Evolutionary conservation across 148 eudicot species (phyloP).

Genomic region (Amaranthus palmeri): DNA sequence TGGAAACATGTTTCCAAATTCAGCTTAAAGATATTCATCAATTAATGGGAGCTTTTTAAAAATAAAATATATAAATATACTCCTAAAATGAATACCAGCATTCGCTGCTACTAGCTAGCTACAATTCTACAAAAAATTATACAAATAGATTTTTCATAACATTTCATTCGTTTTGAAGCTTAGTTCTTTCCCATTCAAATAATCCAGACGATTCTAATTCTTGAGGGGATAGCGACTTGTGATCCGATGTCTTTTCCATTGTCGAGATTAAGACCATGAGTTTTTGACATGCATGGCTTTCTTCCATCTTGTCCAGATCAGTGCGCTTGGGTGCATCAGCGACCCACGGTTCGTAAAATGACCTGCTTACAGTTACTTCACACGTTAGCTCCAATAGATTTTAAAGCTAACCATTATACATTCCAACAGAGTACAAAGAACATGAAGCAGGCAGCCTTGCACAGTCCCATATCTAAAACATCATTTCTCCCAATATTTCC

Average conservation of each 20-base stretch:
- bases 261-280: slow-evolving; percentile 45
- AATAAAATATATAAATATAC: no score
- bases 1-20: no score
- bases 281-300: slow-evolving; percentile 61
- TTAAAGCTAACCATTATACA: background rate
- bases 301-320: slow-evolving; percentile 43
- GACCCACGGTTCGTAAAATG: slow-evolving; percentile 57
- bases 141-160: no score
- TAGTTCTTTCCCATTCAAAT: slow-evolving; percentile 59
- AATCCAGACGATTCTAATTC: slow-evolving; percentile 49
- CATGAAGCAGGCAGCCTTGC: background rate
- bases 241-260: slow-evolving; percentile 32
- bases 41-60: no score
- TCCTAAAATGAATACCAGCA: no score
- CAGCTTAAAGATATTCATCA: no score
- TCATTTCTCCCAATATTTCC: no score
- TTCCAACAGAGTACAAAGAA: background rate
- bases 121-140: no score
- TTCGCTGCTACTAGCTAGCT: no score
- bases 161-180: slow-evolving; percentile 14
- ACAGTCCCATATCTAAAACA: no score
- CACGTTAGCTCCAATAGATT: slow-evolving; percentile 1
- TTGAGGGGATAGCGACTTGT: slow-evolving; percentile 27
- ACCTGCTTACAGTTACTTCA: slow-evolving; percentile 42
- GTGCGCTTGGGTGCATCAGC: slow-evolving; percentile 30